These are phyloP conservation scores for Sophora flavescens DNA, from an alignment of 306 rosid genomes.

Conservation along the genomic window DNA sequence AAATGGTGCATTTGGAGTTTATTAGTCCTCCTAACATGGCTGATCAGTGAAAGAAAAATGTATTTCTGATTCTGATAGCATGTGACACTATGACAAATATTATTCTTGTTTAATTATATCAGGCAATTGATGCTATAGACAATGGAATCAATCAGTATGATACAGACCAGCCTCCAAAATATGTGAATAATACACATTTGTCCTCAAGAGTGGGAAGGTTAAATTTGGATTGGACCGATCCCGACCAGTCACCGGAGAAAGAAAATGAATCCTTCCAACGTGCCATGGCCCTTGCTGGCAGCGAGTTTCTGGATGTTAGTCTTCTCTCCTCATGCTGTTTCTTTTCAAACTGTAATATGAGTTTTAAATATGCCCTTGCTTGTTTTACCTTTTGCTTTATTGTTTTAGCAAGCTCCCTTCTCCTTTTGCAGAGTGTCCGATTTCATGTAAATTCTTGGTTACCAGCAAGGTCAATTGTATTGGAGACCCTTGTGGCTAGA, in stretches of 20 bases:
- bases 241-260: constrained; percentile 85
- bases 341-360: not conserved
- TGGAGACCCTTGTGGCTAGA: constrained; percentile 77
- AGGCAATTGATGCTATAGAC: constrained; percentile 98
- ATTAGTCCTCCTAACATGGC: constrained; percentile 20
- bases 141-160: constrained; percentile 92
- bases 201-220: constrained; percentile 91
- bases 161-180: constrained; percentile 89
- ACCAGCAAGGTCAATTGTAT: constrained; percentile 95
- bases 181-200: constrained; percentile 93
- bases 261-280: constrained; percentile 89
- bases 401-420: constrained; percentile 29
- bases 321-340: constrained; percentile 7
- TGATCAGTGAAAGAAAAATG: constrained; percentile 9
- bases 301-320: constrained; percentile 84
- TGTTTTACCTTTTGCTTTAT: constrained; percentile 28
- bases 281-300: constrained; percentile 91
- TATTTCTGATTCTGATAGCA: constrained; percentile 14
- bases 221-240: constrained; percentile 93
- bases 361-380: not conserved
- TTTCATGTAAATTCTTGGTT: constrained; percentile 90
- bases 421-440: constrained; percentile 66
- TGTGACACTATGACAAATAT: not conserved
- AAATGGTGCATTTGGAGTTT: constrained; percentile 9
- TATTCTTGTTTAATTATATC: constrained; percentile 45